Conservation (phyloP, 2,329 filamentous ascomycete genomes). For the Fusarium torulosum region DNA sequence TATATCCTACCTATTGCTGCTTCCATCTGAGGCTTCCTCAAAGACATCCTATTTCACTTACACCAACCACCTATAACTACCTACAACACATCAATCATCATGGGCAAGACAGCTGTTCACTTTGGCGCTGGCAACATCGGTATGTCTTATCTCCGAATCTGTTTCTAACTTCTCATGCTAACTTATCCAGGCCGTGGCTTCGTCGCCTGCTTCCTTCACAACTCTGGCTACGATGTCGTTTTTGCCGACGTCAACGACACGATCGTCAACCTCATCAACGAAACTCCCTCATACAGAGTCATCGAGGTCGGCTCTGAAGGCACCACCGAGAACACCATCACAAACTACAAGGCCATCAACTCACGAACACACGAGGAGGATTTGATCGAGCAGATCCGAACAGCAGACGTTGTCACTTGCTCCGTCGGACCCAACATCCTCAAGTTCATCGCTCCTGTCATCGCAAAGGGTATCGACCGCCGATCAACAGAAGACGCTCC, state of each 20-base stretch:
- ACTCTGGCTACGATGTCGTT: constrained; percentile 94
- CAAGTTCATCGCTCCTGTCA: constrained; percentile 94
- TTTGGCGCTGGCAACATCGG: constrained; percentile 91
- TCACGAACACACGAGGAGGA: constrained; percentile 86
- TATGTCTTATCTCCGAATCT: constrained; percentile 47
- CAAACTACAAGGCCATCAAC: constrained; percentile 98
- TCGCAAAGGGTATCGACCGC: constrained; percentile 91
- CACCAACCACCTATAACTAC: background rate
- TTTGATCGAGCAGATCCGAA: constrained; percentile 85
- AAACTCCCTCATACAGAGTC: constrained; percentile 83
- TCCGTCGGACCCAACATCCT: constrained; percentile 97
- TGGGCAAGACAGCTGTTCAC: constrained; percentile 78
- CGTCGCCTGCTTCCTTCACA: constrained; percentile 91
- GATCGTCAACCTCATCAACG: constrained; percentile 84
- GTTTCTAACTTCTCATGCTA: constrained; percentile 17
- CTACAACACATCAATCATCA: constrained; percentile 46
- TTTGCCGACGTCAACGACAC: constrained; percentile 93
- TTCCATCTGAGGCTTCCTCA: background rate
- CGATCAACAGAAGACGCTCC: constrained; percentile 75
- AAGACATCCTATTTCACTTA: background rate
- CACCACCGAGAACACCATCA: constrained; percentile 84
- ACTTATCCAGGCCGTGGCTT: constrained; percentile 74
- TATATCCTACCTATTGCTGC: background rate
- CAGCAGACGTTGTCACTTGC: constrained; percentile 93
- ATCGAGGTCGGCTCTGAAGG: constrained; percentile 91